Conservation (phyloP, 176 grass and related monocot species). For the Miscanthus lutarioriparius region DNA sequence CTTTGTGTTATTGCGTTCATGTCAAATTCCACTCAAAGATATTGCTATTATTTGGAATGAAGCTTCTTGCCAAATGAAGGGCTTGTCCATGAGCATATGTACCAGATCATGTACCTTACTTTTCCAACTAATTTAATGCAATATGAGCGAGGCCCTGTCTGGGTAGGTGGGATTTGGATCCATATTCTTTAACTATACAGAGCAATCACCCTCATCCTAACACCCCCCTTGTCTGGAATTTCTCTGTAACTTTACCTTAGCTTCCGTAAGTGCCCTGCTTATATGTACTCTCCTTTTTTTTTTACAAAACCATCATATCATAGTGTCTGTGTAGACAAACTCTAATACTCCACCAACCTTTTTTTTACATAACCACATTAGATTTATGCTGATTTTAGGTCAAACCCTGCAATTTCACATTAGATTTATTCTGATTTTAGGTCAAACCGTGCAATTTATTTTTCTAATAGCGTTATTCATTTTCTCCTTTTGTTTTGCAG, state of each 20-base stretch:
- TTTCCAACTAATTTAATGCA: background rate
- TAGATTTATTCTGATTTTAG: background rate
- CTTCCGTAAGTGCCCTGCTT: background rate
- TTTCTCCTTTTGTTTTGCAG: conserved; percentile 29
- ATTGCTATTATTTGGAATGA: conserved; percentile 1
- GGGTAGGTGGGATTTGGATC: background rate
- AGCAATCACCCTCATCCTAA: background rate
- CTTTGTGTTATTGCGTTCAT: background rate
- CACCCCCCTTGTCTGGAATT: background rate
- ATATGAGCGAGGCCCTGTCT: background rate
- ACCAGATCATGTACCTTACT: background rate
- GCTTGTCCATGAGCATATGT: background rate
- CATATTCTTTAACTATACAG: background rate
- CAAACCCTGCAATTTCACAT: background rate
- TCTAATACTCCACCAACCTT: background rate
- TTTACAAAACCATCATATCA: background rate
- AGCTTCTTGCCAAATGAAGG: background rate
- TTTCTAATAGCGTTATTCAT: background rate
- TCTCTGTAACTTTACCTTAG: background rate
- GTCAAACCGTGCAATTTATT: background rate
- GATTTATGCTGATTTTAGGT: background rate
- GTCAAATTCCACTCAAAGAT: conserved; percentile 2
- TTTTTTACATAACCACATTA: background rate
- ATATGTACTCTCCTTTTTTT: background rate
- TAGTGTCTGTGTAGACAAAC: background rate